Base-by-base conservation (phyloP, 2,329 filamentous ascomycete genomes). In the Aplosporella prunicola region DNA sequence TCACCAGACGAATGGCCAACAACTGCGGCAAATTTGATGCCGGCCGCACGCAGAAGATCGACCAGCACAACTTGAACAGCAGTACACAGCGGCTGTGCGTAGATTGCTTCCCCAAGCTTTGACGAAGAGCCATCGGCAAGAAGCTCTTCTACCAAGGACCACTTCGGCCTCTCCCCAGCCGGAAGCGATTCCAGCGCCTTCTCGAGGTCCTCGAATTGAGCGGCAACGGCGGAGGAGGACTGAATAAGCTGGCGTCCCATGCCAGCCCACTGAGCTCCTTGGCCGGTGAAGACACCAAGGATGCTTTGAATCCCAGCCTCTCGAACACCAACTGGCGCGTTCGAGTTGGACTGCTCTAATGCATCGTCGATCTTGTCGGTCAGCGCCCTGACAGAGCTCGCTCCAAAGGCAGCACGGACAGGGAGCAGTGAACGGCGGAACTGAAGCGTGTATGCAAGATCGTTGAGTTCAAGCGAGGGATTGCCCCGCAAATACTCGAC, bases 1-100 rank as follows among this genome's bases (percentile, higher is more conserved):
- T 66, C 62, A 4, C 62, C 62, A 5, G 60, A 52, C 0, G 58
- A 62, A 39, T 67, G 63, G 1, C 63, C 63, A 10, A 66, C 54
- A 1, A 64, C 51, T 1, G 57, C 55, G 10, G 9, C 5, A 11
- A 38, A 25, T 15, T 17, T 6, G 3, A 38, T 11, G 4, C 35
- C 35, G 2, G 20, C 20, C 8, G 28, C 14, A 4, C 41, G 9
- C 0, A 62, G 46, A 1, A 64, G 33, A 1, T 56, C 50, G 9
- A 48, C 44, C 1, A 62, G 40, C 0, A 51, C 47, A 27, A 55
- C 48, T 30, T 66, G 63, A 22, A 65, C 46, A 1, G 56, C 49
- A n/a, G 54, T 64, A 2, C 52, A 59, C 3, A 61, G 39, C 0
- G 56, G 47, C 32, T 62, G 60, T 23, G 53, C 47, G n/a, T 54